Percentiles rank a stretch among this genome's conserved stretches.
Evolutionary conservation across 169 alveolate species (phyloP).

Genomic region (Cryptosporidium bovis): DNA sequence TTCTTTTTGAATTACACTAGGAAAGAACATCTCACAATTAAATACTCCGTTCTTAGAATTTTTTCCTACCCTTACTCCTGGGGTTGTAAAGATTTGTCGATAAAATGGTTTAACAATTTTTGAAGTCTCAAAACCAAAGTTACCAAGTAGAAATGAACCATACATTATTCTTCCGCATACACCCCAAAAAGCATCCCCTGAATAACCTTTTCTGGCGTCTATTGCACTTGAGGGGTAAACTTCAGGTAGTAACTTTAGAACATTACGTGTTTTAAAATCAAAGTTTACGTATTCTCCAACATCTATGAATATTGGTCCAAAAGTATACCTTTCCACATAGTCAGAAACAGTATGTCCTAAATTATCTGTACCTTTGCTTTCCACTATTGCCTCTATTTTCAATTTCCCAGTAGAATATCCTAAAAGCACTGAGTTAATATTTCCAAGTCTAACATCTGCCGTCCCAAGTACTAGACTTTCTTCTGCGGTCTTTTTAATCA

Average conservation of each 20-base stretch:
- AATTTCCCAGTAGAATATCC: slow-evolving; percentile 64
- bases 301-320: slow-evolving; percentile 59
- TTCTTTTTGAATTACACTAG: background rate
- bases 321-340: slow-evolving; percentile 57
- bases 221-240: slow-evolving; percentile 42
- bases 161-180: slow-evolving; percentile 55
- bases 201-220: slow-evolving; percentile 5
- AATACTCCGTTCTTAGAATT: background rate
- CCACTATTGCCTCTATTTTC: slow-evolving; percentile 24
- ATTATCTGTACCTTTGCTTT: background rate
- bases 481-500: slow-evolving; percentile 26
- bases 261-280: slow-evolving; percentile 25
- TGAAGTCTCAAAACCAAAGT: slow-evolving; percentile 49
- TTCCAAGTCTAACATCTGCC: slow-evolving; percentile 34
- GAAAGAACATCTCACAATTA: slow-evolving; percentile 12
- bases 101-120: slow-evolving; percentile 41
- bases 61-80: slow-evolving; percentile 10
- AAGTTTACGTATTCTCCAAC: slow-evolving; percentile 34
- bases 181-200: slow-evolving; percentile 47
- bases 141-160: slow-evolving; percentile 16
- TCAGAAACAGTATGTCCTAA: background rate
- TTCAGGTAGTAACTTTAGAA: slow-evolving; percentile 38
- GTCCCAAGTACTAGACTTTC: slow-evolving; percentile 29
- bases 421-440: slow-evolving; percentile 18
- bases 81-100: slow-evolving; percentile 28